phyloP scores from a whole-genome alignment of 2,329 filamentous ascomycete species.

The Colletotrichum truncatum region DNA sequence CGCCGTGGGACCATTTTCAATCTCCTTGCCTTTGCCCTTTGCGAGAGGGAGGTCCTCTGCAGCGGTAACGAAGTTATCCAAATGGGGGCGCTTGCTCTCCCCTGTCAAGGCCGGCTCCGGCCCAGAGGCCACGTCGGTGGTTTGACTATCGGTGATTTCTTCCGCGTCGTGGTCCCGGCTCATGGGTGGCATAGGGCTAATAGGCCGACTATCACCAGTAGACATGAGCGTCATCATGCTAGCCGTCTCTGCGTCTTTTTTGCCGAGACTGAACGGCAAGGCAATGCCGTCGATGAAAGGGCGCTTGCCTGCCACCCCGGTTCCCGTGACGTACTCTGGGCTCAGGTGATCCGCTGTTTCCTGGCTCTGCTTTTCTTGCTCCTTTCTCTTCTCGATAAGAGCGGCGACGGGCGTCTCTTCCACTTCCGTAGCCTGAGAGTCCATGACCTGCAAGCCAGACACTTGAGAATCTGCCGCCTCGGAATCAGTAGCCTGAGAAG shows the following conservation, averaged over 20 bases:
- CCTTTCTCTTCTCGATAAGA: constrained; percentile 52
- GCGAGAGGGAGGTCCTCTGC: constrained; percentile 49
- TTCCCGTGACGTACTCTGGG: constrained; percentile 51
- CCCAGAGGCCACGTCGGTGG: not conserved
- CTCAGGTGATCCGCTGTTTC: constrained; percentile 50
- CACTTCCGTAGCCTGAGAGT: constrained; percentile 34
- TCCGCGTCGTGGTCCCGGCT: not conserved
- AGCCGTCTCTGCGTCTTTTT: constrained; percentile 67
- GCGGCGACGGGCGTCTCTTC: constrained; percentile 53
- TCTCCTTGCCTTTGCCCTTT: constrained; percentile 25
- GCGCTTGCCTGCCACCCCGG: constrained; percentile 67
- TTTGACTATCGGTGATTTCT: not conserved
- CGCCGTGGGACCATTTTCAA: not conserved
- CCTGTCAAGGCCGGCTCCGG: not conserved
- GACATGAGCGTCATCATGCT: constrained; percentile 76
- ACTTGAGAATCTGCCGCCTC: too few species aligned
- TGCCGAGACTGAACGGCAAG: constrained; percentile 75
- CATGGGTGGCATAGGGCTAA: constrained; percentile 39
- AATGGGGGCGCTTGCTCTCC: constrained; percentile 42
- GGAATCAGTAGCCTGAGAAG: constrained; percentile 29
- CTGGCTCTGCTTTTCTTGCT: constrained; percentile 39
- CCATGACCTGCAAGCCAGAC: constrained; percentile 30
- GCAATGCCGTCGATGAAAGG: constrained; percentile 76
- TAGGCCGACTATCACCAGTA: constrained; percentile 43
- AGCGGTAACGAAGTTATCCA: constrained; percentile 67